Evolutionary conservation across 202 grass and related monocot genomes (phyloP).

Genomic region (Brachypodium distachyon): DNA sequence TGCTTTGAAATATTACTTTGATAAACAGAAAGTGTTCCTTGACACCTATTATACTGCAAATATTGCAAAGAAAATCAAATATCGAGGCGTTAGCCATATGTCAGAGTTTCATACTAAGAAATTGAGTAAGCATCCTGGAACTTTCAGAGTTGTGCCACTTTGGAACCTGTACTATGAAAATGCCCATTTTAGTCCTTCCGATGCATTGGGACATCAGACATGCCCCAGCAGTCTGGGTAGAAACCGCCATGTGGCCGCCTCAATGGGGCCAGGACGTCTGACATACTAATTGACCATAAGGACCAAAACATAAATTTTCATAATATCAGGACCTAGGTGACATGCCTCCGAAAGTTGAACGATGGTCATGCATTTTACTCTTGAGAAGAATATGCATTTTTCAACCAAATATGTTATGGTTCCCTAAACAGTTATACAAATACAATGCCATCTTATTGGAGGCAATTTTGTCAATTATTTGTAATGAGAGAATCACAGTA

Average conservation of each 20-base stretch:
- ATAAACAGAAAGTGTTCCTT: slow-evolving; percentile 89
- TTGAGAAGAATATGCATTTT: background rate
- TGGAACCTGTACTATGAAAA: background rate
- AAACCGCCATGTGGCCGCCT: background rate
- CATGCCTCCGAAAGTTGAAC: background rate
- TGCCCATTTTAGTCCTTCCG: background rate
- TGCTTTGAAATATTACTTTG: slow-evolving; percentile 86
- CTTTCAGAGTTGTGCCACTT: background rate
- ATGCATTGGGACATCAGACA: background rate
- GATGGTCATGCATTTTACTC: background rate
- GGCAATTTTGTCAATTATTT: background rate
- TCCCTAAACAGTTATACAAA: background rate
- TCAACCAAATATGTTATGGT: background rate
- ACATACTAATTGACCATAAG: background rate
- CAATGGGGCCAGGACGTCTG: background rate
- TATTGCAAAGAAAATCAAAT: slow-evolving; percentile 17
- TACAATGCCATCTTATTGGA: background rate
- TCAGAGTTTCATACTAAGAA: background rate
- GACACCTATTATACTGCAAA: slow-evolving; percentile 83
- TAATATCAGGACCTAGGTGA: background rate
- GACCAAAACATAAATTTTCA: background rate
- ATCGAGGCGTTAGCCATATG: background rate
- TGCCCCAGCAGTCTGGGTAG: background rate
- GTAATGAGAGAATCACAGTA: slow-evolving; percentile 26
- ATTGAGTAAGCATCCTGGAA: background rate